Conservation (phyloP, 805 yeast species). For the Barnettozyma populi region DNA sequence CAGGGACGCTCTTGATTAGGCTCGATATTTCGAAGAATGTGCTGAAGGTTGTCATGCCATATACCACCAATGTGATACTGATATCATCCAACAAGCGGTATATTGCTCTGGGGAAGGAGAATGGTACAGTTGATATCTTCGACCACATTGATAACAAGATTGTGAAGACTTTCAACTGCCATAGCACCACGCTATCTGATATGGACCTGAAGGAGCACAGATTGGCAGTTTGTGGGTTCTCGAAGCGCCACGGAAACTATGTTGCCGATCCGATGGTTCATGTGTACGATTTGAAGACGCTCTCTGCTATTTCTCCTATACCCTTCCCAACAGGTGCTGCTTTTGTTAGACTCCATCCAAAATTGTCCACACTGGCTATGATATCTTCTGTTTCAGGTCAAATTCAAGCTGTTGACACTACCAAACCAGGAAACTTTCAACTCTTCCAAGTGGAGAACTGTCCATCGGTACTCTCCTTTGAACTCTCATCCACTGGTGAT, state of each 20-base stretch:
- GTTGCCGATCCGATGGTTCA: conserved; percentile 76
- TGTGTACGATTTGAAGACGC: conserved; percentile 70
- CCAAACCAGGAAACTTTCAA: conserved; percentile 63
- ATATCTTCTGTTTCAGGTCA: conserved; percentile 77
- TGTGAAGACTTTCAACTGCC: conserved; percentile 52
- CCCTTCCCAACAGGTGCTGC: conserved; percentile 90
- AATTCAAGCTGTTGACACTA: conserved; percentile 77
- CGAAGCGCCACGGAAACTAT: conserved; percentile 53
- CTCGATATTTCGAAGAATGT: conserved; percentile 38
- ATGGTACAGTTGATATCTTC: conserved; percentile 59
- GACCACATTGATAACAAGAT: conserved; percentile 48
- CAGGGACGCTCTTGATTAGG: conserved; percentile 34
- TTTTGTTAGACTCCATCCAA: conserved; percentile 80
- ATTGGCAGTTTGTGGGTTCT: conserved; percentile 76
- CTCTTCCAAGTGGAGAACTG: conserved; percentile 63
- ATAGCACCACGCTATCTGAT: conserved; percentile 56
- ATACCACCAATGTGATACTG: conserved; percentile 39
- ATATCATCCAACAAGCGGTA: conserved; percentile 48
- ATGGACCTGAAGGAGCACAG: conserved; percentile 61
- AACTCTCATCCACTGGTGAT: conserved; percentile 59
- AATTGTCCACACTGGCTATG: conserved; percentile 68
- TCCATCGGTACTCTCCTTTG: conserved; percentile 27
- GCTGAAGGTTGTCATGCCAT: conserved; percentile 33
- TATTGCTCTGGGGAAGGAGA: conserved; percentile 50
- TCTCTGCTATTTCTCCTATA: conserved; percentile 70